Evolutionary conservation across 768 basidiomycete genomes (phyloP), one percentile per base, ranked within the genome.

Genomic region (Pleurotus tuber-regium): DNA sequence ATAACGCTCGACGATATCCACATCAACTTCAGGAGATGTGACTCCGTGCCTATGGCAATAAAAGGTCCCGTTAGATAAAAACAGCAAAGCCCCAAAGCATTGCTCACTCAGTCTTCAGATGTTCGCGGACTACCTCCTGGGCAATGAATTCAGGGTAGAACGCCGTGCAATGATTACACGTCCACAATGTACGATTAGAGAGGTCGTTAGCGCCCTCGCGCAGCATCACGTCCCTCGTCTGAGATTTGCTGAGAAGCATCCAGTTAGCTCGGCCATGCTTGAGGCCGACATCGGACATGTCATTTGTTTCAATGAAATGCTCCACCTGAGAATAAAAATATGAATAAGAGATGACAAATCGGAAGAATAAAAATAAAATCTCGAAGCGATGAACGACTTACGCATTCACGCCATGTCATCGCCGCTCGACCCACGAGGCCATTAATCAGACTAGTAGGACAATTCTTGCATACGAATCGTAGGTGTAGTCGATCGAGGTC

Each of bases 321-420:
- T 30, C 14, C 2, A 44, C 43, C 43, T 44, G 43, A 38, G n/a
- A n/a, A n/a, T n/a, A n/a, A n/a, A n/a, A n/a, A n/a, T n/a, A n/a
- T n/a, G n/a, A n/a, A n/a, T n/a, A 12, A n/a, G 24, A 19, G 25
- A n/a, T 4, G 3, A 26, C 23, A 26, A 14, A 4, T 28, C 25
- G n/a, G 16, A 14, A 9, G 25, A n/a, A 24, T 29, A 8, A 14
- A 28, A 12, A n/a, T n/a, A n/a, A n/a, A 44, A 44, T n/a, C 5
- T 23, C 23, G 10, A 19, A n/a, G 25, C 43, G 25, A 18, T 9
- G 39, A 14, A 2, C 14, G 31, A 44, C 43, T 44, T 25, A 44
- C 43, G 43, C 23, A 44, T 28, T 44, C 43, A 16, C 43, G 43
- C 43, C 43, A 44, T 14, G 43, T 44, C 43, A 44, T 44, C 23